Evolutionary conservation across 176 grass and related monocot species (phyloP), one percentile per base, ranked within the genome.

Genomic region (Cenchrus americanus): DNA sequence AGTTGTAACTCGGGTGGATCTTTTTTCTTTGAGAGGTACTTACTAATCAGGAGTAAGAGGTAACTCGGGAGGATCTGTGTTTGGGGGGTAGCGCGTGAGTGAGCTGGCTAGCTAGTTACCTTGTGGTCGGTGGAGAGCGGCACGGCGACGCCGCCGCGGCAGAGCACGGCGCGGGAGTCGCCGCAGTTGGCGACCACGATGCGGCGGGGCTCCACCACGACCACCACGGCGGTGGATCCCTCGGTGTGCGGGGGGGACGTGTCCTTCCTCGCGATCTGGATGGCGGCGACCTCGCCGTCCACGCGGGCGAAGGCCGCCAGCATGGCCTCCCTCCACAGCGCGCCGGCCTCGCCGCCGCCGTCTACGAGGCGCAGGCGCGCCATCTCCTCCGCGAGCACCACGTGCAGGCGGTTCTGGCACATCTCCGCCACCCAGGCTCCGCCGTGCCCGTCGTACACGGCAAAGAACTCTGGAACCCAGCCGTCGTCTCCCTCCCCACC

Each of bases 131-230:
- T 48, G 70, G 94, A 97, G 84, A 97, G 94, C 14, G 94, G 80
- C 41, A 96, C 78, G 77, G 91, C 67, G 18, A 76, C 71, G 86
- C 89, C 94, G 52, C 84, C 86, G 71, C 91, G 91, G 42, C 78
- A 93, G 79, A 96, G 91, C 13, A 93, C 84, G 48, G 89, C 89
- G 34, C 94, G 85, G 44, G 89, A 91, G 82, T 93, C 94, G 48
- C 94, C 91, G 83, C 94, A 96, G 87, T 97, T 93, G 13, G 86
- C 91, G 3, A 96, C 94, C 6, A 96, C 88, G 79, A 96, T 93
- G 69, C 60, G 64, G 47, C 19, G 82, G 41, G 75, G 24, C 0
- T 88, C 86, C 30, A 96, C 81, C 1, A 93, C 88, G 14, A 51
- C 91, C 4, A 91, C 81, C 0, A 93, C 61, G 58, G 94, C 91